Conservation (phyloP, 2,329 filamentous ascomycete genomes). For the Emergomyces pasteurianus region DNA sequence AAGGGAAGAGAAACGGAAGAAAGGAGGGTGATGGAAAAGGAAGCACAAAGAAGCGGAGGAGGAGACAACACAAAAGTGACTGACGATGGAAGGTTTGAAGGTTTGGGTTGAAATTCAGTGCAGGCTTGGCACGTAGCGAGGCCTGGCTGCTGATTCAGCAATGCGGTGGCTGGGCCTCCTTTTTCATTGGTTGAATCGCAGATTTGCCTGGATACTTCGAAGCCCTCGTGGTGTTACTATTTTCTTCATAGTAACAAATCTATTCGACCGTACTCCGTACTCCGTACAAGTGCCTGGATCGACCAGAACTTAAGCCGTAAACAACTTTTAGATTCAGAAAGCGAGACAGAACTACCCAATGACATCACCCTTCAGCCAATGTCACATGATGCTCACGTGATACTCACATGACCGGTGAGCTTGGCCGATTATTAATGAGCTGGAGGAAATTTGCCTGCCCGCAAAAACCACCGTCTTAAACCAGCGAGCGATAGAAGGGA, state of each 20-base stretch:
- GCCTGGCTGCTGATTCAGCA: background rate
- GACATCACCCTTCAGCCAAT: background rate
- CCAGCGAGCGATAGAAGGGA: background rate
- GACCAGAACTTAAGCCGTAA: no score
- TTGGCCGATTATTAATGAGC: no score
- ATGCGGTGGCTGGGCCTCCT: background rate
- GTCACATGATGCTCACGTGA: background rate
- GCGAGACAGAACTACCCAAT: background rate
- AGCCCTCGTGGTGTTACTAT: no score
- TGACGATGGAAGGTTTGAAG: slow-evolving; percentile 14
- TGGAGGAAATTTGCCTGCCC: no score
- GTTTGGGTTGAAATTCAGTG: background rate
- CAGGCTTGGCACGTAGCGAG: background rate
- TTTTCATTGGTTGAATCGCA: background rate
- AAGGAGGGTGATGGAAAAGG: slow-evolving; percentile 12
- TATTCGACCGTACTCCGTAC: no score
- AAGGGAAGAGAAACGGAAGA: slow-evolving; percentile 5
- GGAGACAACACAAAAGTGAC: slow-evolving; percentile 12
- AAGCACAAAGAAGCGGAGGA: slow-evolving; percentile 12
- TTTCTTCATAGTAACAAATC: no score
- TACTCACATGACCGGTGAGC: no score
- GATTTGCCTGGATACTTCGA: background rate
- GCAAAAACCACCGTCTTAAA: no score
- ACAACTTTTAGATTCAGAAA: no score
- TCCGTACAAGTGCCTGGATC: no score